A percentile compares a stretch with the other conserved stretches of the same genome.
Evolutionary conservation across 1,139 yeast species (phyloP).

Genomic region (Meyerozyma smithsonii): DNA sequence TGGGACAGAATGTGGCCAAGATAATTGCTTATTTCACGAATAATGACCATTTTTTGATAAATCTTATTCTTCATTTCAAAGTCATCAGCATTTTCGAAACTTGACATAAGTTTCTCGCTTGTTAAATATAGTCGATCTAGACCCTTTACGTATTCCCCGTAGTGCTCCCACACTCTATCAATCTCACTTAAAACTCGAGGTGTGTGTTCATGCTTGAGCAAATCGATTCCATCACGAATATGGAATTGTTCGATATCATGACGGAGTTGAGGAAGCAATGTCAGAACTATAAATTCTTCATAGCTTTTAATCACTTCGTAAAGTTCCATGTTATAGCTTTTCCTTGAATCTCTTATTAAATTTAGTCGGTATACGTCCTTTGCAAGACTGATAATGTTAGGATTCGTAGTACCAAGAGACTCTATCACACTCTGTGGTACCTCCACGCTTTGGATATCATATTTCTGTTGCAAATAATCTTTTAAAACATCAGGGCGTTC

Average conservation of each 20-base stretch:
- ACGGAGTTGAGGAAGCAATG: conserved; percentile 28
- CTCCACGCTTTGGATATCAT: conserved; percentile 11
- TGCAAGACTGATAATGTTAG: conserved; percentile 16
- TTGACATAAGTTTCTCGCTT: conserved; percentile 9
- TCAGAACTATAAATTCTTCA: conserved; percentile 22
- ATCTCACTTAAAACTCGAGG: conserved; percentile 6
- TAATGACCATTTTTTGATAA: conserved; percentile 2
- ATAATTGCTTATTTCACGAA: conserved; percentile 1
- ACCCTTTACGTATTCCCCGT: conserved; percentile 11
- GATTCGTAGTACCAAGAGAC: conserved; percentile 8
- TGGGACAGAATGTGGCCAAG: neutral
- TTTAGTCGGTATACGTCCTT: conserved; percentile 24
- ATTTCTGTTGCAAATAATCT: conserved; percentile 14
- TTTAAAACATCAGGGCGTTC: conserved; percentile 11
- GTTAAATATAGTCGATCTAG: conserved; percentile 10
- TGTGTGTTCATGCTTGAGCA: conserved; percentile 4
- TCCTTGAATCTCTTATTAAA: conserved; percentile 16
- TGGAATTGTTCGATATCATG: conserved; percentile 14
- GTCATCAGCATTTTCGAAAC: conserved; percentile 6
- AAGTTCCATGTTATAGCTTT: conserved; percentile 20
- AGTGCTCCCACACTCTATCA: conserved; percentile 14
- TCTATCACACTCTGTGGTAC: conserved; percentile 4
- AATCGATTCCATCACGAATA: conserved; percentile 3
- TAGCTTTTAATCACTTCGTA: conserved; percentile 21
- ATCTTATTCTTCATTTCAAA: neutral